Evolutionary conservation across 1,284 basidiomycete species (phyloP).

Genomic region (Cryptococcus sp.): DNA sequence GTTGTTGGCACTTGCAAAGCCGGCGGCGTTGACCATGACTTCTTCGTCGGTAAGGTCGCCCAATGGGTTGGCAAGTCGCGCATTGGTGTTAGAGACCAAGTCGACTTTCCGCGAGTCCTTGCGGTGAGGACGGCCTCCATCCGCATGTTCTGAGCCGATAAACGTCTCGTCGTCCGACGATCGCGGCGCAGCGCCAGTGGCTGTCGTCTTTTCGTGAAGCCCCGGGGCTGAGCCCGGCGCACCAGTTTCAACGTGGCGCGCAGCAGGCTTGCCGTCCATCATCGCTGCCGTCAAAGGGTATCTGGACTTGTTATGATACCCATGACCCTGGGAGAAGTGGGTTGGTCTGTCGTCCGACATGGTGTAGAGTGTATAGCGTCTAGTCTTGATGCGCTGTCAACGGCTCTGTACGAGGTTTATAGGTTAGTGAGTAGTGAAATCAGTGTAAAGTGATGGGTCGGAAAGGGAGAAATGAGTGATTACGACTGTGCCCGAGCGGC

Average conservation of each 20-base stretch:
- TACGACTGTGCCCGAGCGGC: no score
- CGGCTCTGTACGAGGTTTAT: no score
- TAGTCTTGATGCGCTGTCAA: no score
- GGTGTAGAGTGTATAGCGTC: background rate
- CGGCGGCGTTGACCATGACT: conserved; percentile 60
- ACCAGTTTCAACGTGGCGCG: conserved; percentile 17
- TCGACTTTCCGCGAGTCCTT: conserved; percentile 24
- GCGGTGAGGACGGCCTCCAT: background rate
- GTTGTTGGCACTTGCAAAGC: conserved; percentile 59
- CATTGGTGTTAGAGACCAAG: conserved; percentile 26
- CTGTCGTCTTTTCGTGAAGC: background rate
- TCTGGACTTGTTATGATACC: conserved; percentile 22
- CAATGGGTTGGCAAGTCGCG: conserved; percentile 34
- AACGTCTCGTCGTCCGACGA: conserved; percentile 7
- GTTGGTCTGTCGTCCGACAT: conserved; percentile 12
- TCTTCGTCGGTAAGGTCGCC: conserved; percentile 44
- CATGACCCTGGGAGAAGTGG: conserved; percentile 21
- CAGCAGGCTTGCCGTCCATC: conserved; percentile 30
- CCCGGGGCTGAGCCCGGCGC: background rate
- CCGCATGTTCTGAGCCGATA: conserved; percentile 8
- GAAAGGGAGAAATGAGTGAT: no score
- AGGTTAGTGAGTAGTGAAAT: no score
- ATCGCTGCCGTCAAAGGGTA: conserved; percentile 32
- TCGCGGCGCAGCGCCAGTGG: background rate
- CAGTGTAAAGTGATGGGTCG: no score